Conservation (phyloP, 2,329 filamentous ascomycete species). For the Leptodontidium sp. region DNA sequence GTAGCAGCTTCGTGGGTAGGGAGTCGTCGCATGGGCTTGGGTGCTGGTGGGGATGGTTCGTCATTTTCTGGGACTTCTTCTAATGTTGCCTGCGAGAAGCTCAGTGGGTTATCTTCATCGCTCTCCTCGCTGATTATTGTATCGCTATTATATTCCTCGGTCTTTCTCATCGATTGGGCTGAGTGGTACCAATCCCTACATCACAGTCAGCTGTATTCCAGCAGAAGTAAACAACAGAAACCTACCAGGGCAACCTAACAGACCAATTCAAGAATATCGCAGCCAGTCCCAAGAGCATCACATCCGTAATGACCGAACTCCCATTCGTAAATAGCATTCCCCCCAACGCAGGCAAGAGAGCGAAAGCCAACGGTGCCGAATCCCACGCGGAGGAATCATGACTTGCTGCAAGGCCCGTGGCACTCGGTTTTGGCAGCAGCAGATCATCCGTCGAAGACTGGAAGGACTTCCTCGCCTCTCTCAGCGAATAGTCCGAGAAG, state of each 20-base stretch:
- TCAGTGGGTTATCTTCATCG: constrained; percentile 51
- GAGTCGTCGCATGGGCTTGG: constrained; percentile 36
- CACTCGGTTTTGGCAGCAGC: constrained; percentile 62
- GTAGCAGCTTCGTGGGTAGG: constrained; percentile 52
- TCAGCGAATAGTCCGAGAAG: constrained; percentile 78
- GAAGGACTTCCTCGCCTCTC: constrained; percentile 69
- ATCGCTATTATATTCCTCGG: constrained; percentile 54
- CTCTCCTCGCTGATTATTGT: constrained; percentile 52
- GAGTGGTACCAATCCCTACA: constrained; percentile 77
- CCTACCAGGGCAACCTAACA: constrained; percentile 86
- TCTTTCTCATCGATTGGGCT: constrained; percentile 68
- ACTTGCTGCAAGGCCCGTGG: constrained; percentile 48
- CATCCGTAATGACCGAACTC: constrained; percentile 81
- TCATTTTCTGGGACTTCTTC: constrained; percentile 43
- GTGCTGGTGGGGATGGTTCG: constrained; percentile 20
- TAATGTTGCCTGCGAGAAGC: constrained; percentile 40
- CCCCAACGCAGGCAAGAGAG: constrained; percentile 84
- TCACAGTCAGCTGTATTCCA: constrained; percentile 28
- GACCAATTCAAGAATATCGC: constrained; percentile 93
- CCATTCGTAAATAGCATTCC: constrained; percentile 88
- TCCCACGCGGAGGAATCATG: constrained; percentile 75
- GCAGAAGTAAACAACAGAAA: not conserved
- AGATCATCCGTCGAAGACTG: constrained; percentile 75
- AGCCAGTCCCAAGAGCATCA: constrained; percentile 80
- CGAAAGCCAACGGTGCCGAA: constrained; percentile 82